phyloP scores from a whole-genome alignment of 768 basidiomycete species.

The Lepiota subincarnata region DNA sequence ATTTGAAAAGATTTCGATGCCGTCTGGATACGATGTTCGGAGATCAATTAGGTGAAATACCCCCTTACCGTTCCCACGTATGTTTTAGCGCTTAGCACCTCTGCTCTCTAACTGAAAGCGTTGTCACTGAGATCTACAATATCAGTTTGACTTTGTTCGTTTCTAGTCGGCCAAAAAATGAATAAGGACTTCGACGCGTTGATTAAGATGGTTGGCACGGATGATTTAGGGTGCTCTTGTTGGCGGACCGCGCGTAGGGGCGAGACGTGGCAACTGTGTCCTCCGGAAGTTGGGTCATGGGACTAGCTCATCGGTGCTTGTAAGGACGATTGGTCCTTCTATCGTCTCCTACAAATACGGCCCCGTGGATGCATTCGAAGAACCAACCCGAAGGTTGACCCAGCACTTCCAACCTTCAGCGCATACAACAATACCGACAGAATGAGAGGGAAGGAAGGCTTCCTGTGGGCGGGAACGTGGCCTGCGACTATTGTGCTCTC shows the following conservation, averaged over 20 bases:
- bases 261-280: conserved; percentile 2
- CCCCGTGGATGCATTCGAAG: background rate
- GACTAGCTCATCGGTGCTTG: background rate
- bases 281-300: conserved; percentile 5
- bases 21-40: too few relatives aligned
- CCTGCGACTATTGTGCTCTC: conserved; percentile 2
- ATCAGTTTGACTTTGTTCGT: too few relatives aligned
- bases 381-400: background rate
- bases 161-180: too few relatives aligned
- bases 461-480: conserved; percentile 8
- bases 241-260: conserved; percentile 8
- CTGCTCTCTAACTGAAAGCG: too few relatives aligned
- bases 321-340: background rate
- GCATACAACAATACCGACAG: background rate
- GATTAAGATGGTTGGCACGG: background rate
- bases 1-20: too few relatives aligned
- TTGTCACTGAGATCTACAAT: too few relatives aligned
- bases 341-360: conserved; percentile 8
- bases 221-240: background rate
- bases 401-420: background rate
- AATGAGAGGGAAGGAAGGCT: conserved; percentile 9
- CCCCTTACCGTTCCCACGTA: too few relatives aligned
- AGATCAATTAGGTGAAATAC: too few relatives aligned
- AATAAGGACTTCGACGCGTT: too few relatives aligned
- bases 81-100: too few relatives aligned